Evolutionary conservation across 1,284 basidiomycete species (phyloP), one percentile per base, ranked within the genome.

Genomic region (Phellinidium pouzarii): DNA sequence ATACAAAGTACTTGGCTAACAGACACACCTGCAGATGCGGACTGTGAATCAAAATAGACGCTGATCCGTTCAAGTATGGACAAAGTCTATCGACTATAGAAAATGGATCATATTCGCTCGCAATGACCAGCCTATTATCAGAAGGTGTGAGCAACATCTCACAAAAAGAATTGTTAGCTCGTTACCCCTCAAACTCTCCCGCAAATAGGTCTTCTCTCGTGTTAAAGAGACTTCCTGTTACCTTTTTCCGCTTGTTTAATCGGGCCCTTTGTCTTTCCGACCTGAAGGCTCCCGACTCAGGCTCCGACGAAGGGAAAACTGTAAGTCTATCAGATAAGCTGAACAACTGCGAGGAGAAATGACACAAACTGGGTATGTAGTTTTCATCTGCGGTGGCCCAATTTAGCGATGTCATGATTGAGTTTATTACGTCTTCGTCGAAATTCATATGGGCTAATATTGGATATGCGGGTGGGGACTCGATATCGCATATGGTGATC

Each of bases 381-480:
- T 83, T 79, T 64, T 87, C 82, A 50, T 91, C 84, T 6, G 84
- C 83, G n/a, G 89, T 88, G 31, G 90, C 87, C 94, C 94, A 98
- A 64, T 95, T 94, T 25, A 97, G 69, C 7, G 83, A 84, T 9
- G 79, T 76, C 52, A 93, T 70, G 34, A 84, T 74, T 0, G 75
- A 65, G 8, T 73, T 71, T 27, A 82, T 63, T 22, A 76, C 68
- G 50, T 82, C 74, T 54, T 81, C 73, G 23, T 81, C 75, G 62
- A 94, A 91, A 66, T 97, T 97, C 88, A 96, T 92, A 50, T 85
- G 75, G 1, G 78, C 74, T 64, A 95, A 69, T 19, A 94, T 79
- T 36, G 92, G 91, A 66, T 94, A 93, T 34, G 92, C 86, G 8
- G 96, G 95, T 4, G 95, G 94, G 2, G 89, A 92, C 63, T 98